phyloP scores from a whole-genome alignment of 148 eudicot species.

The Arbutus unedo region DNA sequence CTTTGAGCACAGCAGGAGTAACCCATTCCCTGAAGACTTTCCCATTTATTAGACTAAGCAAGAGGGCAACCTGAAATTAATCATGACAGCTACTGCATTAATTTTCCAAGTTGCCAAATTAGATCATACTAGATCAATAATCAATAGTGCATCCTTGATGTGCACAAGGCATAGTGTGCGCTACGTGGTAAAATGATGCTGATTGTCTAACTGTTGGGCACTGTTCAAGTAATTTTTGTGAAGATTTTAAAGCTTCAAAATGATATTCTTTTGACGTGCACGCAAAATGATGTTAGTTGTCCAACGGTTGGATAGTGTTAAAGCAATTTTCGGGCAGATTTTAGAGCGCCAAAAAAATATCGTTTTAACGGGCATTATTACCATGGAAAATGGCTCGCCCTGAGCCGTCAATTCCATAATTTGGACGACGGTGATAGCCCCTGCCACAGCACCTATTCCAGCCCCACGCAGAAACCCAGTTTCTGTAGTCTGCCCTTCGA shows the following conservation, averaged over 20 bases:
- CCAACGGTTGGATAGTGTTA: no score
- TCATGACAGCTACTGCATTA: not conserved
- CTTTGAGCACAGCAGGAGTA: slow-evolving; percentile 79
- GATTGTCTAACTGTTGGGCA: no score
- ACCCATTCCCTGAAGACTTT: slow-evolving; percentile 85
- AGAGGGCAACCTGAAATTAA: slow-evolving; percentile 35
- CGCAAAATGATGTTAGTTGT: no score
- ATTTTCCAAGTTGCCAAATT: not conserved
- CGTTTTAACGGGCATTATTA: slow-evolving; percentile 11
- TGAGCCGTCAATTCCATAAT: slow-evolving; percentile 51
- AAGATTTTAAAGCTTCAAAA: no score
- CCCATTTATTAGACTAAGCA: slow-evolving; percentile 52
- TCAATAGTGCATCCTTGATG: no score
- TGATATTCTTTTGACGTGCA: no score
- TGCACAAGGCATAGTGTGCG: no score
- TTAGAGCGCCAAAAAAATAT: no score
- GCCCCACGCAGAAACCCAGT: slow-evolving; percentile 75
- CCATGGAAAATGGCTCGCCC: slow-evolving; percentile 81
- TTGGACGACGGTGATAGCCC: slow-evolving; percentile 80
- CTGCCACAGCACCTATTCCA: slow-evolving; percentile 60
- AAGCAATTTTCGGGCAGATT: no score
- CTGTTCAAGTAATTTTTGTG: no score
- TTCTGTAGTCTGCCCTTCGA: slow-evolving; percentile 92
- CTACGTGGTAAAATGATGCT: no score
- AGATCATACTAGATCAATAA: not conserved